Conservation (phyloP, 108 stramenopile species). For the Skeletonema potamos region DNA sequence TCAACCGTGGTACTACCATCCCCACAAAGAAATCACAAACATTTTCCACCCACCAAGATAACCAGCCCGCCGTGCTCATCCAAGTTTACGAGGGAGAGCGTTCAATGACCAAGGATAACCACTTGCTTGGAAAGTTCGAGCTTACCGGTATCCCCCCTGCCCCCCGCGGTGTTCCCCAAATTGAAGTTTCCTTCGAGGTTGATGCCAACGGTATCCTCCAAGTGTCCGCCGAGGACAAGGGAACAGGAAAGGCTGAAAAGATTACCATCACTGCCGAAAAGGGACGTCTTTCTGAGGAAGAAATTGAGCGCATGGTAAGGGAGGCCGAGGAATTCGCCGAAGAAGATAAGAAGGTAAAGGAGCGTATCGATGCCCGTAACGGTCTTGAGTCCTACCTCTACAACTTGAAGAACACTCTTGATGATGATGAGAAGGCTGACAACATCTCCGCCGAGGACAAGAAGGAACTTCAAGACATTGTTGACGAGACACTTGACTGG, state of each 20-base stretch:
- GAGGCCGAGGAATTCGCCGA: slow-evolving; percentile 95
- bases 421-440: slow-evolving; percentile 64
- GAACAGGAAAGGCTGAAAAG: slow-evolving; percentile 75
- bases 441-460: slow-evolving; percentile 67
- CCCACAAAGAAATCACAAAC: slow-evolving; percentile 95
- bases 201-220: slow-evolving; percentile 96
- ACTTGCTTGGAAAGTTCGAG: slow-evolving; percentile 92
- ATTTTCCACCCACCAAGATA: slow-evolving; percentile 95
- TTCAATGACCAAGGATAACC: slow-evolving; percentile 91
- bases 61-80: slow-evolving; percentile 92
- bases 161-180: slow-evolving; percentile 92
- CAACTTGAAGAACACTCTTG: slow-evolving; percentile 91
- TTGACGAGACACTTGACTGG: slow-evolving; percentile 75
- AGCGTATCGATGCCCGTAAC: slow-evolving; percentile 93
- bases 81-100: slow-evolving; percentile 97
- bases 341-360: slow-evolving; percentile 87
- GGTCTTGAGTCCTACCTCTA: slow-evolving; percentile 94
- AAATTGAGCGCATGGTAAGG: slow-evolving; percentile 95
- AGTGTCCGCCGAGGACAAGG: slow-evolving; percentile 90
- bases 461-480: slow-evolving; percentile 54
- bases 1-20: slow-evolving; percentile 95
- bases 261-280: slow-evolving; percentile 94
- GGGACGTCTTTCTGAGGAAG: slow-evolving; percentile 93
- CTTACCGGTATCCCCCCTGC: slow-evolving; percentile 93
- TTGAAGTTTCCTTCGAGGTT: slow-evolving; percentile 92